phyloP scores from a whole-genome alignment of 164 flowering plant genomes.

The Echeveria elegans region DNA sequence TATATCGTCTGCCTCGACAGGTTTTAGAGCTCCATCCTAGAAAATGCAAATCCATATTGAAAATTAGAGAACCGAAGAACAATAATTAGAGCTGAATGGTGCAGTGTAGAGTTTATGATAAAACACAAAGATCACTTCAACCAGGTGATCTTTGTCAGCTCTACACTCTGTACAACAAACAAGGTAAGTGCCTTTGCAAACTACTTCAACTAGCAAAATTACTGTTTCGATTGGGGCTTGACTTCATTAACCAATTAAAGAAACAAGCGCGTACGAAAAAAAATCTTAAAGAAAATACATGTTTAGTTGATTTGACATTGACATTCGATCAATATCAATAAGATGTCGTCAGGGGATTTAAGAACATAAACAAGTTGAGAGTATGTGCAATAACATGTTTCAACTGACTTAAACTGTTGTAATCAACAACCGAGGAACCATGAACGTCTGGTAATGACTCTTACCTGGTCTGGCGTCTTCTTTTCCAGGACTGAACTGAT shows the following conservation, averaged over 20 bases:
- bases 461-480: slow-evolving; percentile 83
- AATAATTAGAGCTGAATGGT: background rate
- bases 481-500: slow-evolving; percentile 50
- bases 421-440: background rate
- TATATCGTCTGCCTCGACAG: slow-evolving; percentile 30
- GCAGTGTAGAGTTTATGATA: background rate
- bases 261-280: background rate
- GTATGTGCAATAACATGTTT: background rate
- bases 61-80: background rate
- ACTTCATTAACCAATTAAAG: background rate
- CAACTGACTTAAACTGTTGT: too few relatives aligned
- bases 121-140: background rate
- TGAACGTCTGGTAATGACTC: background rate
- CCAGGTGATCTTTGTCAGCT: slow-evolving; percentile 45
- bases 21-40: slow-evolving; percentile 40
- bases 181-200: background rate
- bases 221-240: background rate
- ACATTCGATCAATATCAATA: background rate
- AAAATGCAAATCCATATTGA: background rate
- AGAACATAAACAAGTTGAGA: background rate
- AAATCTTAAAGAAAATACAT: background rate
- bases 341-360: too few relatives aligned
- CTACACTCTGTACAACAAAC: slow-evolving; percentile 58
- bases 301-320: background rate
- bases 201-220: too few relatives aligned